Evolutionary conservation across 495 filamentous ascomycete genomes (phyloP).

Genomic region (Lepidopterella palustris): DNA sequence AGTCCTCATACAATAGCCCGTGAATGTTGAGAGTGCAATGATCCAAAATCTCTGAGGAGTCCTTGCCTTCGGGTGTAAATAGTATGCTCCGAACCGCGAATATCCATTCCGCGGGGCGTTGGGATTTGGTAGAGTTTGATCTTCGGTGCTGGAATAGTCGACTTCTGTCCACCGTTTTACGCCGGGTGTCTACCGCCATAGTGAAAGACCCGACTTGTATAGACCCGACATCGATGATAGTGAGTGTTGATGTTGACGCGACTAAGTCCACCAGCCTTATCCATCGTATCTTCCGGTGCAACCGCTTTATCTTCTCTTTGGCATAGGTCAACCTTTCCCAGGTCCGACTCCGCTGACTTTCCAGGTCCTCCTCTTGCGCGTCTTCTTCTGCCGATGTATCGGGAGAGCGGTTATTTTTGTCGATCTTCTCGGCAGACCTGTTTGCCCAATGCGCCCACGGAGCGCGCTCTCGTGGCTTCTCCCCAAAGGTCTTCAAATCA

Average conservation of each 20-base stretch:
- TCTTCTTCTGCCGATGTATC: conserved; percentile 17
- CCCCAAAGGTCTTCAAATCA: conserved; percentile 56
- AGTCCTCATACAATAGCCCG: conserved; percentile 79
- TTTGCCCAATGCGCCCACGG: conserved; percentile 22
- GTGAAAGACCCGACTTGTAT: conserved; percentile 79
- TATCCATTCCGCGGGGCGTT: conserved; percentile 91
- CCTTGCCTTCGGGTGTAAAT: conserved; percentile 76
- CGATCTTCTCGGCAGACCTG: conserved; percentile 19
- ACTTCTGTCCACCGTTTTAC: conserved; percentile 83
- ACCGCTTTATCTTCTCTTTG: conserved; percentile 75
- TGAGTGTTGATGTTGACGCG: conserved; percentile 69
- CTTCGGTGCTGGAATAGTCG: conserved; percentile 82
- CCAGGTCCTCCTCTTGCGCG: conserved; percentile 20
- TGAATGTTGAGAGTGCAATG: conserved; percentile 83
- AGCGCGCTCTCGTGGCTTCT: conserved; percentile 21
- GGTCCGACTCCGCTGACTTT: conserved; percentile 53
- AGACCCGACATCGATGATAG: conserved; percentile 70
- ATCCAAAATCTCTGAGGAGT: conserved; percentile 85
- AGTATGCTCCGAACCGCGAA: conserved; percentile 76
- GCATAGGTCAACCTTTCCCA: conserved; percentile 69
- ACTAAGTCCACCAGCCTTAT: conserved; percentile 83
- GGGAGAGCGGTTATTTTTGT: conserved; percentile 7
- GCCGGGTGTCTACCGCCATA: conserved; percentile 81
- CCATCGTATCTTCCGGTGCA: conserved; percentile 85
- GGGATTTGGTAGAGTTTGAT: conserved; percentile 54